Conservation (phyloP, 352 stramenopile genomes). For the Pythium monospermum region DNA sequence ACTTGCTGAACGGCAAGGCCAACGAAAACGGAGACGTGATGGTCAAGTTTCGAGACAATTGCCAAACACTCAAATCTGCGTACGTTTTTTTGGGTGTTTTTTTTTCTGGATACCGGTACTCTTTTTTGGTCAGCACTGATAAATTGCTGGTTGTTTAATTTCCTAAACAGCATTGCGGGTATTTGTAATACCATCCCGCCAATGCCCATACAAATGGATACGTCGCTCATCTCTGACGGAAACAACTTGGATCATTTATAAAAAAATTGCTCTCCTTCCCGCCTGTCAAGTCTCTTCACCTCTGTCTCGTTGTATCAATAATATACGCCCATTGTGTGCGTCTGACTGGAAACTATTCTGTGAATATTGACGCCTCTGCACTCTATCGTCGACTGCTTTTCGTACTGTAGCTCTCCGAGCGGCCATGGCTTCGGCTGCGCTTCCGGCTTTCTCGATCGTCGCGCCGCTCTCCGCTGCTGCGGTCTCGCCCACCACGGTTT, state of each 20-base stretch:
- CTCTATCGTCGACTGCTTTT: conserved; percentile 12
- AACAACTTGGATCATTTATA: conserved; percentile 8
- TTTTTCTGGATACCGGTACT: not conserved
- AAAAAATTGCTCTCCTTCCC: not conserved
- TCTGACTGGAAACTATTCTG: too few species aligned
- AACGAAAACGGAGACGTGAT: conserved; percentile 53
- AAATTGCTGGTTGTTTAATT: not conserved
- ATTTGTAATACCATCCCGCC: conserved; percentile 65
- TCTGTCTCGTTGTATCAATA: conserved; percentile 4
- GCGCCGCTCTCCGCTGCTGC: conserved; percentile 21
- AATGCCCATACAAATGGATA: conserved; percentile 62
- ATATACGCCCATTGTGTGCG: too few species aligned
- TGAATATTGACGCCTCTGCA: too few species aligned
- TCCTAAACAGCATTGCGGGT: conserved; percentile 32
- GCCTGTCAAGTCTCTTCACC: not conserved
- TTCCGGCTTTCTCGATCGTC: conserved; percentile 16
- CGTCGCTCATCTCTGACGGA: conserved; percentile 41
- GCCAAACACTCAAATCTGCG: conserved; percentile 46
- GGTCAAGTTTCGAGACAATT: conserved; percentile 66
- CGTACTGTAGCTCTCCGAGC: conserved; percentile 22
- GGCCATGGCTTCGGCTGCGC: conserved; percentile 29
- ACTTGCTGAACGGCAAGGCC: conserved; percentile 51
- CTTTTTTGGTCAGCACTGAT: not conserved
- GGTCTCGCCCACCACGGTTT: conserved; percentile 16
- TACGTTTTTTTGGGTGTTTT: conserved; percentile 39